A percentile compares a stretch with the other conserved stretches of the same genome.
These are phyloP conservation scores for Grammothele lineata DNA, from an alignment of 768 basidiomycete genomes.

Conservation along the genomic window DNA sequence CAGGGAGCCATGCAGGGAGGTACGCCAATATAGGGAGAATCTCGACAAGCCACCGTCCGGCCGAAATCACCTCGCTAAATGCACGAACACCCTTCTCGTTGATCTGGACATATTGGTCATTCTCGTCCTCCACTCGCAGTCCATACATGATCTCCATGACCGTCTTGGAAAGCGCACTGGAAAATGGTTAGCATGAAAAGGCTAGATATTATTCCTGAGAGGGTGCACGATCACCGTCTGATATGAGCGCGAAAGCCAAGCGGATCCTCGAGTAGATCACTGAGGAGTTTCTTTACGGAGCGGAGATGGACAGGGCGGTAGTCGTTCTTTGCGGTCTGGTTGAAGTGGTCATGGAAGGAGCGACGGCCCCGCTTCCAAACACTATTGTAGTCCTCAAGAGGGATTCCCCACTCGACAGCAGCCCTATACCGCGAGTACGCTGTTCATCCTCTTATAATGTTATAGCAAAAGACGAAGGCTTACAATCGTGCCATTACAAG, in stretches of 20 bases:
- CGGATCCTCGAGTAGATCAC: not conserved
- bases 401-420: too few species aligned
- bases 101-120: slow-evolving; percentile 14
- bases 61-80: slow-evolving; percentile 1
- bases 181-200: too few species aligned
- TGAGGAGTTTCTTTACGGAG: slow-evolving; percentile 2
- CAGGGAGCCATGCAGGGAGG: slow-evolving; percentile 28
- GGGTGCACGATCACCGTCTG: slow-evolving; percentile 5
- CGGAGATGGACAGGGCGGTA: slow-evolving; percentile 1
- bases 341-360: not conserved
- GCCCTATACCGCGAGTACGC: too few species aligned
- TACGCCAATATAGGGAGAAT: slow-evolving; percentile 12
- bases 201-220: too few species aligned
- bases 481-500: slow-evolving; percentile 3
- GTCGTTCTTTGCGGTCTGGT: too few species aligned
- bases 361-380: slow-evolving; percentile 6
- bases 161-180: slow-evolving; percentile 18
- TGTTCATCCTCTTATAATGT: too few species aligned
- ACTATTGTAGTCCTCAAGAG: not conserved
- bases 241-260: not conserved
- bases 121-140: slow-evolving; percentile 14
- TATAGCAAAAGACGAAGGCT: slow-evolving; percentile 9
- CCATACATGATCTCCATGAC: slow-evolving; percentile 24
- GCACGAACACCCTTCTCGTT: slow-evolving; percentile 8
- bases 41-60: slow-evolving; percentile 14